phyloP scores from a whole-genome alignment of 352 stramenopile species.

The Pythium insidiosum region DNA sequence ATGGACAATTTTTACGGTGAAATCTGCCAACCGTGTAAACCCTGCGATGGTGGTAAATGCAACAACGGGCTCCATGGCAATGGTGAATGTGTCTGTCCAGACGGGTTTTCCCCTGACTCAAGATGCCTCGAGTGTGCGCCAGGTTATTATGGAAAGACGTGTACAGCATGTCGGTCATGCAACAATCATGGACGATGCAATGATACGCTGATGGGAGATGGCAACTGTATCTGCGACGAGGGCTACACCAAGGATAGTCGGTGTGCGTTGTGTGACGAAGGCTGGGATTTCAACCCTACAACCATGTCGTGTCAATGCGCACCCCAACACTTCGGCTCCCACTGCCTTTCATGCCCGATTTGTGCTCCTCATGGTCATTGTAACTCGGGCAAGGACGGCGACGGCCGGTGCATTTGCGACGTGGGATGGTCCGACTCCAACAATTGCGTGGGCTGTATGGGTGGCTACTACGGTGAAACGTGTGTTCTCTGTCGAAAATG shows the following conservation, averaged over 20 bases:
- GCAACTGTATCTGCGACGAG: constrained; percentile 77
- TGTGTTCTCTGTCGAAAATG: constrained; percentile 72
- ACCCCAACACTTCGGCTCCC: constrained; percentile 67
- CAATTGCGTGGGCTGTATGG: constrained; percentile 85
- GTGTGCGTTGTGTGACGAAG: constrained; percentile 73
- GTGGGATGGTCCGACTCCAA: constrained; percentile 82
- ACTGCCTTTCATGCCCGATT: constrained; percentile 79
- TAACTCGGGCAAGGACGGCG: constrained; percentile 72
- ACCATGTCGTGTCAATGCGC: constrained; percentile 84
- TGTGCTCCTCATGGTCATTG: constrained; percentile 79
- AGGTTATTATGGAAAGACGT: constrained; percentile 70
- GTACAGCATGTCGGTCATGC: constrained; percentile 70
- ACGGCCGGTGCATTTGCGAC: constrained; percentile 80
- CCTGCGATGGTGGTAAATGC: constrained; percentile 73
- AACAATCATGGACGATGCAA: constrained; percentile 81
- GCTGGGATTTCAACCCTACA: constrained; percentile 84
- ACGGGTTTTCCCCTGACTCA: constrained; percentile 66
- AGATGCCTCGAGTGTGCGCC: constrained; percentile 68
- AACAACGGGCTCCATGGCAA: constrained; percentile 74
- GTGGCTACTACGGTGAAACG: constrained; percentile 66
- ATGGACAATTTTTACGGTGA: constrained; percentile 75
- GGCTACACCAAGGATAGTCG: constrained; percentile 67
- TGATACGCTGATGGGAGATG: constrained; percentile 55
- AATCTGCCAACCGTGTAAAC: constrained; percentile 61
- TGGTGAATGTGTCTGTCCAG: constrained; percentile 69